Conservation (phyloP, 1,284 basidiomycete genomes). For the Trichosporon ovoides region DNA sequence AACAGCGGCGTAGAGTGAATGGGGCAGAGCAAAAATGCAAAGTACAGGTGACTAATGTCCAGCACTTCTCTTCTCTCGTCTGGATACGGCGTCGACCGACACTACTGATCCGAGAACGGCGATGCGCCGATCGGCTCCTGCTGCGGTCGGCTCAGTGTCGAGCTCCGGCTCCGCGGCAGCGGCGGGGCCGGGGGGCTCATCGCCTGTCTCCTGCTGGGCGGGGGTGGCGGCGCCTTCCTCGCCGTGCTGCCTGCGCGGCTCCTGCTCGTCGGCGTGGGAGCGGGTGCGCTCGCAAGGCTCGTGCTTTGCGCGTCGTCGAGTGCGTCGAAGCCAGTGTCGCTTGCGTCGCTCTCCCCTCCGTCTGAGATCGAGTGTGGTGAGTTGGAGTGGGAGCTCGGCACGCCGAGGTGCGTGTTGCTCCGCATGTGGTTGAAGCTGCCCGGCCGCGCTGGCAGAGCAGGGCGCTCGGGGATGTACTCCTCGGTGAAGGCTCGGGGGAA, state of each 20-base stretch:
- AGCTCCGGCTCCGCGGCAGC: neutral
- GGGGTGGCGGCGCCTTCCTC: constrained; percentile 52
- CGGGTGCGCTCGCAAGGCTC: constrained; percentile 8
- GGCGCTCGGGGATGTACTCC: constrained; percentile 39
- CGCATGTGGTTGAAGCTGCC: constrained; percentile 9
- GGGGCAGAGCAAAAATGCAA: too few relatives aligned
- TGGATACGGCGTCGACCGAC: neutral
- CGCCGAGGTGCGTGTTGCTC: neutral
- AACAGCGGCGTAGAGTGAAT: too few relatives aligned
- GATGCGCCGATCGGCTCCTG: neutral
- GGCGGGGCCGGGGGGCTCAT: constrained; percentile 24
- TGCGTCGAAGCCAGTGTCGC: constrained; percentile 6
- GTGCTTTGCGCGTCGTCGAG: constrained; percentile 12
- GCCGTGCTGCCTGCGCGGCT: constrained; percentile 50
- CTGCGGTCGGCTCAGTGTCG: neutral
- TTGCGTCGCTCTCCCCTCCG: constrained; percentile 14
- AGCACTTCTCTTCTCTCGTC: neutral
- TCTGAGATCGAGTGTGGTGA: too few relatives aligned
- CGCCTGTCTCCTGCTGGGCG: constrained; percentile 45
- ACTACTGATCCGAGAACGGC: constrained; percentile 1
- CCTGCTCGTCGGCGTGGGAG: constrained; percentile 29
- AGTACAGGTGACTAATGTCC: too few relatives aligned
- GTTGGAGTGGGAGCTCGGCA: too few relatives aligned
- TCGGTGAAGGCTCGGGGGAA: constrained; percentile 72
- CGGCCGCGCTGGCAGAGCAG: constrained; percentile 33